A percentile compares a stretch with the other conserved stretches of the same genome.
phyloP scores from a whole-genome alignment of 2,329 filamentous ascomycete genomes.

The Knufia petricola region DNA sequence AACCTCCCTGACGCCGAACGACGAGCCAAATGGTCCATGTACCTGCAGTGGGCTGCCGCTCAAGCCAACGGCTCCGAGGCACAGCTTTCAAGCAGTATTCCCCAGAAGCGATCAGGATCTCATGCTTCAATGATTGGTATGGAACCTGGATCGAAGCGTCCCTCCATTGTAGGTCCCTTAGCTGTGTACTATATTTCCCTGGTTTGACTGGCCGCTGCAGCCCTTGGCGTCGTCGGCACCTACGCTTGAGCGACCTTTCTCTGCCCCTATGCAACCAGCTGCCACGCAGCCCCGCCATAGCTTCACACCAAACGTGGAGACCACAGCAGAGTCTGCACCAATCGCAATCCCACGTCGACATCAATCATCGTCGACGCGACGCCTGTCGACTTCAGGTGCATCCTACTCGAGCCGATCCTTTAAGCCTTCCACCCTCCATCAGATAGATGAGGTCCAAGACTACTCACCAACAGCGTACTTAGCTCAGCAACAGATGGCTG shows the following conservation, averaged over 20 bases:
- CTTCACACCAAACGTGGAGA: slow-evolving; percentile 21
- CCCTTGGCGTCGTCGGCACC: slow-evolving; percentile 17
- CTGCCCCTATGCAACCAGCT: slow-evolving; percentile 13
- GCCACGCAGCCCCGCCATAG: slow-evolving; percentile 7
- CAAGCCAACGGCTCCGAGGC: slow-evolving; percentile 9
- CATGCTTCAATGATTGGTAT: slow-evolving; percentile 25
- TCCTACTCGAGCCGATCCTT: slow-evolving; percentile 31
- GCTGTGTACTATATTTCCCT: slow-evolving; percentile 13
- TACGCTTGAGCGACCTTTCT: slow-evolving; percentile 21
- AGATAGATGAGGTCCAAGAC: slow-evolving; percentile 32
- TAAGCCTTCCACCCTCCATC: slow-evolving; percentile 25
- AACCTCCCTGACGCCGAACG: slow-evolving; percentile 16
- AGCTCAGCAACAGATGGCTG: slow-evolving; percentile 28
- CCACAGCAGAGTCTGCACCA: slow-evolving; percentile 24
- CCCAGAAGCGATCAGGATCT: slow-evolving; percentile 19
- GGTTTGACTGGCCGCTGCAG: slow-evolving; percentile 20
- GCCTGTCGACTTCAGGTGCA: slow-evolving; percentile 25
- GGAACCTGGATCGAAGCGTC: slow-evolving; percentile 34
- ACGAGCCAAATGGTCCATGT: slow-evolving; percentile 14
- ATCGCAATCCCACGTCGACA: slow-evolving; percentile 21
- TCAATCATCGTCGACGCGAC: slow-evolving; percentile 10
- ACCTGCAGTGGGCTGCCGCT: slow-evolving; percentile 14
- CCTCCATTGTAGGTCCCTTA: slow-evolving; percentile 22
- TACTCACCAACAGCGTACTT: slow-evolving; percentile 36
- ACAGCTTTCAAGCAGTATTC: slow-evolving; percentile 9